phyloP scores from a whole-genome alignment of 352 stramenopile genomes.

The Pythium rhizo-oryzae region DNA sequence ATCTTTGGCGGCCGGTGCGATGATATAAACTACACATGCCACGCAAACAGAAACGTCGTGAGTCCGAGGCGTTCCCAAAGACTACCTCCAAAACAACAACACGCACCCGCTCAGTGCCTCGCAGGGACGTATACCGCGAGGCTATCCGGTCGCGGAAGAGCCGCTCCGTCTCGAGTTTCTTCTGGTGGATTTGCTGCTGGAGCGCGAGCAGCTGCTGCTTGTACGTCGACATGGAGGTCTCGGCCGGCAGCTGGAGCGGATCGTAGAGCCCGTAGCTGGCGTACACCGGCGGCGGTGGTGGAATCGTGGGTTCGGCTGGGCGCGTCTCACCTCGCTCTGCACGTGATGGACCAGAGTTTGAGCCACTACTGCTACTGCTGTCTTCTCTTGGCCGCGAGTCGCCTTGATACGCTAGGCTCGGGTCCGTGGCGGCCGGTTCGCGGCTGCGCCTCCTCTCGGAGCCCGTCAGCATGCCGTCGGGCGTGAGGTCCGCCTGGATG shows the following conservation, averaged over 20 bases:
- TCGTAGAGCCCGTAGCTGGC: slow-evolving; percentile 42
- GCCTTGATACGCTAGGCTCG: no score
- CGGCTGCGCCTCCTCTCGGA: neutral
- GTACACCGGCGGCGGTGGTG: slow-evolving; percentile 12
- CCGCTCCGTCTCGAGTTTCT: slow-evolving; percentile 65
- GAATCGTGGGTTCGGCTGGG: neutral
- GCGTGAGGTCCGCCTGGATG: slow-evolving; percentile 66
- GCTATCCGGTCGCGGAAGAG: slow-evolving; percentile 58
- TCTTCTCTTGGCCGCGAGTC: neutral
- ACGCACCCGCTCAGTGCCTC: slow-evolving; percentile 57
- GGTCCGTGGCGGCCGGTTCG: neutral
- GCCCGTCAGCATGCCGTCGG: slow-evolving; percentile 49
- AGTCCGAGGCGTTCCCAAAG: neutral
- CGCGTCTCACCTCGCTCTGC: neutral
- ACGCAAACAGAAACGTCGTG: neutral
- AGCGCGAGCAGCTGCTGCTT: slow-evolving; percentile 62
- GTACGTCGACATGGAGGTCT: slow-evolving; percentile 61
- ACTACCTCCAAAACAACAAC: neutral
- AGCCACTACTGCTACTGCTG: no score
- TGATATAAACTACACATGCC: slow-evolving; percentile 64
- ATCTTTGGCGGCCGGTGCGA: slow-evolving; percentile 49
- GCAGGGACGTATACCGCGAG: slow-evolving; percentile 62
- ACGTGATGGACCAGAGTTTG: neutral
- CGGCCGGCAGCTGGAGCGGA: slow-evolving; percentile 31
- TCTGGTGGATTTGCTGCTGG: slow-evolving; percentile 68